Percentiles rank a stretch among this genome's conserved stretches.
Evolutionary conservation across 805 yeast genomes (phyloP).

Genomic region (Candida nonsorbophila): DNA sequence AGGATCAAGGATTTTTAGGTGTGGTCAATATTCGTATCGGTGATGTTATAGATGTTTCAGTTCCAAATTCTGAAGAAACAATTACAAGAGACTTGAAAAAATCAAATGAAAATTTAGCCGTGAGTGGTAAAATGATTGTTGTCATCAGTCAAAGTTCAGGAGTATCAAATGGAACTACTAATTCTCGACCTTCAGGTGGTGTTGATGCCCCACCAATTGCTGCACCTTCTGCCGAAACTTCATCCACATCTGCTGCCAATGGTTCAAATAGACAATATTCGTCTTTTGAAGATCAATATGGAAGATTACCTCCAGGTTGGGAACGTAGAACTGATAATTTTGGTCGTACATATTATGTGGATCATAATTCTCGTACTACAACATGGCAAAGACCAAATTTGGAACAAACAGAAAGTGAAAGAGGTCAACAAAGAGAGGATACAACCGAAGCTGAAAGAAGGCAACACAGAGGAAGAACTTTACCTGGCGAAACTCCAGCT

Average conservation of each 20-base stretch:
- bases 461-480: constrained; percentile 84
- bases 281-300: constrained; percentile 95
- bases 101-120: constrained; percentile 86
- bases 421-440: constrained; percentile 57
- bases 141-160: constrained; percentile 49
- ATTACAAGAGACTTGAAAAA: constrained; percentile 88
- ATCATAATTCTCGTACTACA: constrained; percentile 94
- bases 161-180: constrained; percentile 3
- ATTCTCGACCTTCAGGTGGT: constrained; percentile 7
- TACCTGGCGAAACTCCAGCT: constrained; percentile 58
- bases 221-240: constrained; percentile 8
- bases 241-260: constrained; percentile 7
- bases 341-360: constrained; percentile 97
- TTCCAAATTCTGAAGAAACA: constrained; percentile 63
- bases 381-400: constrained; percentile 98
- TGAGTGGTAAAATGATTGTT: constrained; percentile 86
- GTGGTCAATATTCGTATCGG: constrained; percentile 89
- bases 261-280: constrained; percentile 60
- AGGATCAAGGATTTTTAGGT: constrained; percentile 97
- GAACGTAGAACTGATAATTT: constrained; percentile 96
- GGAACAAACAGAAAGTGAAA: constrained; percentile 71
- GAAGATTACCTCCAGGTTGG: constrained; percentile 98
- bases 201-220: constrained; percentile 11
- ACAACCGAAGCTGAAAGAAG: constrained; percentile 83
- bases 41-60: constrained; percentile 71